Evolutionary conservation across 2,329 filamentous ascomycete genomes (phyloP), one percentile per base, ranked within the genome.

Genomic region (Cercospora brassicicola): DNA sequence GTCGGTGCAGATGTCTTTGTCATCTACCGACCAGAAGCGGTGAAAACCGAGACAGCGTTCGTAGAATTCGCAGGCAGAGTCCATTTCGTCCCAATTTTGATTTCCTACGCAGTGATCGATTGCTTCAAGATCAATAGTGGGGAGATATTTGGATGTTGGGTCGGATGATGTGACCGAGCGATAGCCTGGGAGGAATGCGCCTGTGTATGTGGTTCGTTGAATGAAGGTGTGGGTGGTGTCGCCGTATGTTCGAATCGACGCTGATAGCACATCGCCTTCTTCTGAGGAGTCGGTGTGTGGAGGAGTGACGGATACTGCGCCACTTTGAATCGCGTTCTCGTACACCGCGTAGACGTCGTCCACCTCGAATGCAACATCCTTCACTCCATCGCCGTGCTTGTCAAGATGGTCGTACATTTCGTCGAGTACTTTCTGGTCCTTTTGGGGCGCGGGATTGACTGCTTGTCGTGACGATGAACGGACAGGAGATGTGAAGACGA

Each of bases 51-150:
- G 90, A 70, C 90, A 91, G 71, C 89, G 88, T 83, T 97, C 94
- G 83, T 97, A 98, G 80, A 88, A 89, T 67, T 85, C 84, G 77
- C 88, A 90, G 23, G 85, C 82, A 59, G 82, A 82, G 66, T 89
- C 86, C 87, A 98, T 96, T 80, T 94, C 90, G 80, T 93, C 86
- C 94, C 94, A 97, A 81, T 93, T 91, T 84, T 97, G 94, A 84
- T 98, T 97, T 73, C 94, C 94, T 74, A 98, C 94, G 81, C 94
- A 97, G 85, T 98, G 94, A 82, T 98, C 94, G 81, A 98, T 93
- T 73, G 88, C 88, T 69, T 87, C 86, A 64, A 97, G 86, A 9
- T 83, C 79, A 13, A 96, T 87, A 0, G 82, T 75, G 0, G 93
- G 92, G 23, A 92, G 82, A 79, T 77, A 76, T n/a, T 72, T 64